Base-by-base conservation (phyloP, 1,284 basidiomycete species). In the Cryptococcus floricola region DNA sequence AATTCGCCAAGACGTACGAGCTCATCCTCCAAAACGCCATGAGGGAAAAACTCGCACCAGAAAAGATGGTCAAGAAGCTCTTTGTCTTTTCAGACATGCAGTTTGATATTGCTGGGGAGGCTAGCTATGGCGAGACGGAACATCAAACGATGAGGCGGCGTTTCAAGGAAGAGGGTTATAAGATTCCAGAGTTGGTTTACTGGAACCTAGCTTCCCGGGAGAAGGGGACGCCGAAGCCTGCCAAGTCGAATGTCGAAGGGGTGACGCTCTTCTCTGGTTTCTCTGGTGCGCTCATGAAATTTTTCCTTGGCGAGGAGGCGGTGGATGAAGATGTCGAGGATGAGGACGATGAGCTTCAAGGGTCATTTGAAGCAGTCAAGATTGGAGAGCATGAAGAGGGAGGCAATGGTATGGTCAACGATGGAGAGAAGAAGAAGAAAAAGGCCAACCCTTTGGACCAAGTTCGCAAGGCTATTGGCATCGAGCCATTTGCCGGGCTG, bases 1-100 rank as follows among this genome's bases (percentile, higher is more conserved):
- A 87, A 66, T 83, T 55, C 58, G 46, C 43, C 54, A 60, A 59
- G 53, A 65, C 65, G 2, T 68, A 70, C 59, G 51, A 63, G 31
- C 39, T 61, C 12, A 67, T 88, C 18, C 80, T 88, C 7, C 81
- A 82, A 0, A 80, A 83, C 5, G 86, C 86, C 4, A 62, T 81
- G 53, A 64, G 78, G 63, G 73, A 84, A 64, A 77, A 81, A 0
- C 74, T 89, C n/a, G 77, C 79, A 48, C 80, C 79, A 55, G 84
- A 85, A 50, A 81, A 87, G 52, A 88, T 88, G 86, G 80, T 88
- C 56, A 85, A 86, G 75, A 81, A 83, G 13, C 72, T 89, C 0
- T 87, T 88, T 65, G 80, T 88, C 43, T 88, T 89, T 70, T 82
- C 81, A 5, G 86, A 88, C 66, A 88, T 88, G 87, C 86, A 88